These are phyloP conservation scores for Aspergillus mulundensis DNA, from an alignment of 495 filamentous ascomycete species.

Conservation along the genomic window DNA sequence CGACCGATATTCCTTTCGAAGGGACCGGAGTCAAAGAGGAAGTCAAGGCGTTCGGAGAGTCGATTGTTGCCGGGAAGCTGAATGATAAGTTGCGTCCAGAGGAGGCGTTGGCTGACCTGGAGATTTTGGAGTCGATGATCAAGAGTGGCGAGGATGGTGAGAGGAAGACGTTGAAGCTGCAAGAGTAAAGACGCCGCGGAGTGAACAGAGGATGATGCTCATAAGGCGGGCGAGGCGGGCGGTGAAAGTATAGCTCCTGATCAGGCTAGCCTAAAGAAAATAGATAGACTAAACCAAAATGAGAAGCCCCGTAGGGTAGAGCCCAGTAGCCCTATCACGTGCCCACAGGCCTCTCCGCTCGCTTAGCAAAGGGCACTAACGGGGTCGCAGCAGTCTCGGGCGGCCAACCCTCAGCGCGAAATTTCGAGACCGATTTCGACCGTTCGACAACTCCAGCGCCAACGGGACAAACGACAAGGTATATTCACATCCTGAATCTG, in stretches of 20 bases:
- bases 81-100: constrained; percentile 55
- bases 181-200: too few species aligned
- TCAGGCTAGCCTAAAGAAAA: neutral
- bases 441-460: constrained; percentile 50
- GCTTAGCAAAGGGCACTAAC: constrained; percentile 44
- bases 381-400: constrained; percentile 22
- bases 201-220: neutral
- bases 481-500: constrained; percentile 15
- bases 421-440: constrained; percentile 43
- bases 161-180: constrained; percentile 28
- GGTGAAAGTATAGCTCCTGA: neutral
- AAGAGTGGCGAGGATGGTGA: constrained; percentile 56
- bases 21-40: constrained; percentile 61
- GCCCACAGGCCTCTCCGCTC: constrained; percentile 16
- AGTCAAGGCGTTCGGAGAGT: constrained; percentile 61
- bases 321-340: constrained; percentile 17
- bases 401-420: constrained; percentile 30
- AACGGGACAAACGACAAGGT: constrained; percentile 47
- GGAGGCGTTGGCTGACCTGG: constrained; percentile 65
- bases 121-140: constrained; percentile 64
- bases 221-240: neutral
- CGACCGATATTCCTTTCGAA: constrained; percentile 52
- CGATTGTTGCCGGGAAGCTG: constrained; percentile 40
- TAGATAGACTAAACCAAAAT: neutral
- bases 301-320: constrained; percentile 19